Base-by-base conservation (phyloP, 139 green algal species). In the Chlorella sp. region DNA sequence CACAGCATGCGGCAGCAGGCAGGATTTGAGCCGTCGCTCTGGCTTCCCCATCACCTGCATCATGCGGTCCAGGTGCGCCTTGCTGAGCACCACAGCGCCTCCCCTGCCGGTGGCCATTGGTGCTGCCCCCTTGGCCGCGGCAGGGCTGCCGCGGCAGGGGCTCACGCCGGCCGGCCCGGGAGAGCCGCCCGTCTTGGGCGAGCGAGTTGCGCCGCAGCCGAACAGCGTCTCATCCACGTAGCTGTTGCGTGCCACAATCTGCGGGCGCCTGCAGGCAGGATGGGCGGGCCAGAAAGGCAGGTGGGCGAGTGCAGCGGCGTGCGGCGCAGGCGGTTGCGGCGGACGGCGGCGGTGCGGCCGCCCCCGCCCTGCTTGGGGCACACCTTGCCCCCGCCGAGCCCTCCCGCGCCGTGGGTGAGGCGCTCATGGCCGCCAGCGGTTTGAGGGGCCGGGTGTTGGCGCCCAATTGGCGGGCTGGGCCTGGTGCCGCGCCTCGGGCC, bases 161-260 rank as follows among this genome's bases (percentile, higher is more conserved):
- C 25, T 72, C 18, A 39, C n/a, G 63, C 78, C 70, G 17, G 39
- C 69, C 39, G 41, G 25, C 70, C 18, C 26, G 26, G 70, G 70
- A 26, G 70, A 60, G 70, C 39, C 70, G 68, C 39, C 18, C 12
- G 51, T 15, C 51, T 60, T n/a, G 39, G 39, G 70, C 5, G 34
- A 39, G 15, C 32, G 32, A n/a, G n/a, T n/a, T 26, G 9, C 1
- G 38, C n/a, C 25, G 41, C 70, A 60, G 1, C 81, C 81, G 60
- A 86, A 86, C 51, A 86, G 70, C 17, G 81, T 74, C 38, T 86
- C 81, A 44, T 86, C 81, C 26, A 86, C 81, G 7, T 74, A 86
- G 34, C 71, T 67, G 65, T 81, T 74, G 55, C 36, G 34, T 18
- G 76, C 57, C 36, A 71, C 64, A 34, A 82, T 72, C 5, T 82